Evolutionary conservation across 2,329 filamentous ascomycete species (phyloP).

Genomic region (Diplodia mutila): DNA sequence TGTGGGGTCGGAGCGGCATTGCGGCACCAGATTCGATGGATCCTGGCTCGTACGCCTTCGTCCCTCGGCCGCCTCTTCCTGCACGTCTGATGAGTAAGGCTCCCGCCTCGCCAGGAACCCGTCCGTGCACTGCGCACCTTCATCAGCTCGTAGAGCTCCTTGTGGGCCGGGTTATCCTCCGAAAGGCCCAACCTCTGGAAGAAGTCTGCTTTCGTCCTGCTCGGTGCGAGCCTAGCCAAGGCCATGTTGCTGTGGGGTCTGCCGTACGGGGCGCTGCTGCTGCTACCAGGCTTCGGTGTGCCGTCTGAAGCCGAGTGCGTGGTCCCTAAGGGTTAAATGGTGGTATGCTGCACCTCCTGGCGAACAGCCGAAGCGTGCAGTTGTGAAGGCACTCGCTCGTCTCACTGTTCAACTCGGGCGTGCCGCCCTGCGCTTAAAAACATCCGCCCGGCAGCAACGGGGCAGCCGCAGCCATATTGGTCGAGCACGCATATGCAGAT

Average conservation of each 20-base stretch:
- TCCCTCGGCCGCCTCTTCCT: constrained; percentile 50
- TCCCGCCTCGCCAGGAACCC: neutral
- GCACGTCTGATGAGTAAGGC: constrained; percentile 21
- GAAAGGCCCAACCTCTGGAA: constrained; percentile 48
- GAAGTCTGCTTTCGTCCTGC: constrained; percentile 41
- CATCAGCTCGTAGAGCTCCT: constrained; percentile 48
- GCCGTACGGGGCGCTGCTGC: constrained; percentile 5
- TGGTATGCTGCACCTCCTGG: constrained; percentile 14
- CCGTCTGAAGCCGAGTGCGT: neutral
- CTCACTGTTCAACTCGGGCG: neutral
- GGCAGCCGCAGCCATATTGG: constrained; percentile 19
- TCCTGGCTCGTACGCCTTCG: constrained; percentile 48
- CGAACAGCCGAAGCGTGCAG: constrained; percentile 13
- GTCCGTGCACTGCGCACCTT: constrained; percentile 41
- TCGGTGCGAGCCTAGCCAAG: constrained; percentile 24
- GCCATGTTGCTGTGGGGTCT: constrained; percentile 19
- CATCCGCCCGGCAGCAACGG: neutral
- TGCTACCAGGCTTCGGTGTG: constrained; percentile 4
- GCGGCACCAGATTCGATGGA: constrained; percentile 44
- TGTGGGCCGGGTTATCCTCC: constrained; percentile 42
- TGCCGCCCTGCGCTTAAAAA: constrained; percentile 14
- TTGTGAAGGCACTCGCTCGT: constrained; percentile 14
- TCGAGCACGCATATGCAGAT: constrained; percentile 20
- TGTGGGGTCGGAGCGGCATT: constrained; percentile 39
- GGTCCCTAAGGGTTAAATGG: constrained; percentile 4